Evolutionary conservation across 192 early-diverging fungal genomes (phyloP), one percentile per base, ranked within the genome.

Genomic region (Entomortierella parvispora): DNA sequence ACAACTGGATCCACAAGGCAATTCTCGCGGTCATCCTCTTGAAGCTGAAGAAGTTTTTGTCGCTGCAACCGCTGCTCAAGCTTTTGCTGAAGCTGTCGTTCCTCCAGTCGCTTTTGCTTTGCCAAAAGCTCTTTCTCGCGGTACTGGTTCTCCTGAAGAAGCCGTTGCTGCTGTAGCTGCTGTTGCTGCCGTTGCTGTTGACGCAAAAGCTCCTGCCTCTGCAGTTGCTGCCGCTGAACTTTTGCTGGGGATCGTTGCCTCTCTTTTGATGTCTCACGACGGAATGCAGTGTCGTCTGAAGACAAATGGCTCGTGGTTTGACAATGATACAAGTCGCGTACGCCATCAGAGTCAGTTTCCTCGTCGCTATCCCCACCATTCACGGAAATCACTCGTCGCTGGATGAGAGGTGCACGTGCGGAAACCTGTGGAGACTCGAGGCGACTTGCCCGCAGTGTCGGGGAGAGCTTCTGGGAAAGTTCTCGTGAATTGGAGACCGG

Each of bases 141-240:
- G n/a, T 52, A 28, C 23, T 63, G 69, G 2, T 71, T 60, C 29
- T 65, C 31, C 48, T 72, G 62, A 20, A 60, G 71, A 3, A 62
- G 42, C 37, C 45, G 23, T 20, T 58, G 56, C n/a, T 64, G 42
- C 0, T 44, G 42, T 43, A 62, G 61, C 15, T 63, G 69, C 5
- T 71, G 69, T 53, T 71, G 59, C 1, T 62, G 46, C 4, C 47
- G 61, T 14, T 59, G 68, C 20, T 70, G 68, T 7, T 37, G 34
- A 5, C 50, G 69, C 28, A 63, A 22, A 9, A 71, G 54, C 26
- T 76, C 58, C 34, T 68, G 61, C 9, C 69, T 43, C 11, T 62
- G 25, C 42, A 62, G 49, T 23, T 59, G 37, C 20, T 62, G 49
- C 43, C 37, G 57, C 28, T 58, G 37, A 20, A 28, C 14, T 45